Percentiles rank a stretch among this genome's conserved stretches.
Evolutionary conservation across 495 filamentous ascomycete species (phyloP).

Genomic region (Hamigera avellanea): DNA sequence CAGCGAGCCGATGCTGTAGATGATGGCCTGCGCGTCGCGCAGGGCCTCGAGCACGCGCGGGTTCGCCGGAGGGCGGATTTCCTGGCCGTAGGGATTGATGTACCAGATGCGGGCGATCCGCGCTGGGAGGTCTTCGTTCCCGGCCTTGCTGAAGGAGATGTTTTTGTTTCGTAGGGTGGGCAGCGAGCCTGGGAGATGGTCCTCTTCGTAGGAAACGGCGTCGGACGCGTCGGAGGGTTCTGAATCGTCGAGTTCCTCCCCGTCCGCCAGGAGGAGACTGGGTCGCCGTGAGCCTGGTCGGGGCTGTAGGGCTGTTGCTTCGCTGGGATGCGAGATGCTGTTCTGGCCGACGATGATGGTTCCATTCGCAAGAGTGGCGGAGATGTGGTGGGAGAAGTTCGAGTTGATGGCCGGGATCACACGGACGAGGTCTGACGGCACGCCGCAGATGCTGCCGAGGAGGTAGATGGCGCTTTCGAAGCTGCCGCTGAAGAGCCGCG

Average conservation of each 20-base stretch:
- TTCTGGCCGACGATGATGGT: constrained; percentile 84
- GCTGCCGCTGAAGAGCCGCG: constrained; percentile 68
- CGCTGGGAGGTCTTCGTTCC: constrained; percentile 59
- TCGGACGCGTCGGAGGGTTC: constrained; percentile 49
- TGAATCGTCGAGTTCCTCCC: constrained; percentile 48
- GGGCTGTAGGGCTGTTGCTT: constrained; percentile 36
- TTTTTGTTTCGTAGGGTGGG: constrained; percentile 68
- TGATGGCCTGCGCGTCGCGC: constrained; percentile 47
- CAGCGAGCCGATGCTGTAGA: constrained; percentile 85
- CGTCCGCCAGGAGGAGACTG: constrained; percentile 31
- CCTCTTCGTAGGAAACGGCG: constrained; percentile 50
- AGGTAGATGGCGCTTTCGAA: constrained; percentile 77
- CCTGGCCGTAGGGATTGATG: constrained; percentile 91
- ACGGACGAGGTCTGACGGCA: constrained; percentile 54
- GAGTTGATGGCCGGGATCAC: constrained; percentile 87
- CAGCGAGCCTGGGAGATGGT: constrained; percentile 75
- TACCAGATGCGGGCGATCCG: constrained; percentile 85
- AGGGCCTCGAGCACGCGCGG: constrained; percentile 64
- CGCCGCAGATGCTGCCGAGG: constrained; percentile 66
- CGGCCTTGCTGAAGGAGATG: constrained; percentile 64
- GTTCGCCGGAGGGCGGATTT: constrained; percentile 74
- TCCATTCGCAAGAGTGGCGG: constrained; percentile 65
- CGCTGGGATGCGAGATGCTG: constrained; percentile 77
- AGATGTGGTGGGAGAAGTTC: constrained; percentile 91
- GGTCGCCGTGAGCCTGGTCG: constrained; percentile 18